Evolutionary conservation across 2,329 filamentous ascomycete species (phyloP), one percentile per base, ranked within the genome.

Genomic region (Raffaelea ambrosiae): DNA sequence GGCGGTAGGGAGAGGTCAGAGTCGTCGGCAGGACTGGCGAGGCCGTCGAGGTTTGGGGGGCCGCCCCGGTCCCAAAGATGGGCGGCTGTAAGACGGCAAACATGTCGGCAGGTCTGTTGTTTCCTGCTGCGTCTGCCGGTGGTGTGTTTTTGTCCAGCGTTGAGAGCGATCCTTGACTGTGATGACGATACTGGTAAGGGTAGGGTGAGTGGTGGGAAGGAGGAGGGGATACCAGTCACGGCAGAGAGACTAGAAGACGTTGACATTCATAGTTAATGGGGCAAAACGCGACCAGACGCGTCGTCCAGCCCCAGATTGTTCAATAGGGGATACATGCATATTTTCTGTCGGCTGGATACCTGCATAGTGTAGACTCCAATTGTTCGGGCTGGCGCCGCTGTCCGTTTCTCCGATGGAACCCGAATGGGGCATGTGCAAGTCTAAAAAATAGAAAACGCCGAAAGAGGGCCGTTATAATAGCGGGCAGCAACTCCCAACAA

Each of bases 1-100:
- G 77, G 16, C 68, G 68, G 60, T 72, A 57, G 16, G 48, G 55
- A n/a, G 53, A 54, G 1, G 53, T 54, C n/a, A 59, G 38, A 59
- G 48, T 64, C 61, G 44, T 63, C 54, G 53, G 66, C 57, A 73
- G 20, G 18, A 19, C 35, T 16, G 35, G 35, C 14, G 16, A 5
- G 9, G 35, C 35, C 8, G 35, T n/a, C 16, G 35, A 9, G 16
- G 35, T 70, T 43, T 68, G 63, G 18, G 72, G 67, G n/a, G 67
- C 57, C 36, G 59, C 58, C 61, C 63, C 58, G 51, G 58, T 18
- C 23, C 51, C 49, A 39, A 51, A 43, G 5, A 35, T 10, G 7
- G 45, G 44, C 29, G 52, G 50, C 43, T 39, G 36, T 47, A 51
- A 41, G 9, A 50, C 48, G 14, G 52, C 44, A 35, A 54, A 54